Evolutionary conservation across 345 rosid genomes (phyloP).

Genomic region (Pistacia atlantica): DNA sequence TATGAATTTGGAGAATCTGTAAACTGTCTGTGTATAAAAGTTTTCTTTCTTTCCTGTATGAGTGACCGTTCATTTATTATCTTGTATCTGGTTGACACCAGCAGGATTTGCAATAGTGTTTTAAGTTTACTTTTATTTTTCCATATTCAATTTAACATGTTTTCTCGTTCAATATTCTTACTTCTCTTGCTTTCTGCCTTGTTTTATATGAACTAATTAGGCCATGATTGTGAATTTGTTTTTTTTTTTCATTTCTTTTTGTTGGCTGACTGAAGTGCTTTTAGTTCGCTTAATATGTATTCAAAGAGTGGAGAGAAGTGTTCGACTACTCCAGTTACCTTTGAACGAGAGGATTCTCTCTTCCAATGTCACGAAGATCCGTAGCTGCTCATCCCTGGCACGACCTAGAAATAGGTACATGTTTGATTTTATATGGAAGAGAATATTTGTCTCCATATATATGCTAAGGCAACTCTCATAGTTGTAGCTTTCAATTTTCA

Average conservation of each 20-base stretch:
- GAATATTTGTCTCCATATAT: neutral
- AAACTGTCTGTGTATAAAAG: neutral
- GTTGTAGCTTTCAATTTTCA: neutral
- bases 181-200: neutral
- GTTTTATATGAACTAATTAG: neutral
- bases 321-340: constrained; percentile 25
- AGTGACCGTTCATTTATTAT: neutral
- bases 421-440: neutral
- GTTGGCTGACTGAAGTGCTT: neutral
- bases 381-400: constrained; percentile 99
- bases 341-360: constrained; percentile 84
- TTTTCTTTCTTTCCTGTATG: neutral
- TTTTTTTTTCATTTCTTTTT: too few species aligned
- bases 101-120: neutral
- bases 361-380: constrained; percentile 75
- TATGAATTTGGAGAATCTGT: neutral
- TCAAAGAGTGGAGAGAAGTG: too few species aligned
- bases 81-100: neutral
- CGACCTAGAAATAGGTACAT: constrained; percentile 79
- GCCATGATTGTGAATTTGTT: neutral
- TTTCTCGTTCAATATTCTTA: neutral
- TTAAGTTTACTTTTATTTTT: neutral
- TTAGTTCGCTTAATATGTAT: too few species aligned
- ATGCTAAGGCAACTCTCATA: neutral
- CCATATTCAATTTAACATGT: neutral